phyloP scores from a whole-genome alignment of 2,329 filamentous ascomycete genomes.

The Fusarium falciforme region DNA sequence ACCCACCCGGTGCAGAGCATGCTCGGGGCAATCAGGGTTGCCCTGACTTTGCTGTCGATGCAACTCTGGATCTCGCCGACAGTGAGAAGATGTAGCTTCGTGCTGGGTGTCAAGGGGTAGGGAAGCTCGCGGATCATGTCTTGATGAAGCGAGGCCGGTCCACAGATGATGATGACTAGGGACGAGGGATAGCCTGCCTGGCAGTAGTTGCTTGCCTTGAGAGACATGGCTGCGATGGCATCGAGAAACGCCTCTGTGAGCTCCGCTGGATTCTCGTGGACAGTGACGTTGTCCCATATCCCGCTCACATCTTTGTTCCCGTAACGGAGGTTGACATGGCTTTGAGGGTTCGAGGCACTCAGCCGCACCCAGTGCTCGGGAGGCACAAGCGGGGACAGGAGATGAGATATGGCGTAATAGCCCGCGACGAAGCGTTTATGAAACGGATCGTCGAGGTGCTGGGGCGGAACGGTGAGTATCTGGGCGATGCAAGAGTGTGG shows the following conservation, averaged over 20 bases:
- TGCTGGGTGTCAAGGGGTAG: background rate
- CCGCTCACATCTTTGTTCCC: background rate
- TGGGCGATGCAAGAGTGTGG: background rate
- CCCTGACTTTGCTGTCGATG: background rate
- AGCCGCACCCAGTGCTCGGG: background rate
- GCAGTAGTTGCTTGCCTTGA: background rate
- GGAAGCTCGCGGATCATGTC: slow-evolving; percentile 4
- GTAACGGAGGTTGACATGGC: background rate
- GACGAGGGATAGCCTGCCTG: background rate
- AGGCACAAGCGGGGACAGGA: background rate
- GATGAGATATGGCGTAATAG: background rate
- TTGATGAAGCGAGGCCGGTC: slow-evolving; percentile 6
- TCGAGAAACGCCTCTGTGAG: background rate
- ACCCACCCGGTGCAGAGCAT: slow-evolving; percentile 8
- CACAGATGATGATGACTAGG: slow-evolving; percentile 7
- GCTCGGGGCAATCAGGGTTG: background rate
- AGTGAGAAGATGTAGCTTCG: background rate
- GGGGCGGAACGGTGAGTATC: background rate
- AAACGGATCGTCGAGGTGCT: background rate
- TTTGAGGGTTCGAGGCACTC: background rate
- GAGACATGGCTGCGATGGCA: background rate
- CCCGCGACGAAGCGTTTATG: background rate
- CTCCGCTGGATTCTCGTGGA: background rate
- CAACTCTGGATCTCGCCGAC: background rate
- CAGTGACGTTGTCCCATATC: background rate